Base-by-base conservation (phyloP, 805 yeast species). In the Komagataella ulmi region DNA sequence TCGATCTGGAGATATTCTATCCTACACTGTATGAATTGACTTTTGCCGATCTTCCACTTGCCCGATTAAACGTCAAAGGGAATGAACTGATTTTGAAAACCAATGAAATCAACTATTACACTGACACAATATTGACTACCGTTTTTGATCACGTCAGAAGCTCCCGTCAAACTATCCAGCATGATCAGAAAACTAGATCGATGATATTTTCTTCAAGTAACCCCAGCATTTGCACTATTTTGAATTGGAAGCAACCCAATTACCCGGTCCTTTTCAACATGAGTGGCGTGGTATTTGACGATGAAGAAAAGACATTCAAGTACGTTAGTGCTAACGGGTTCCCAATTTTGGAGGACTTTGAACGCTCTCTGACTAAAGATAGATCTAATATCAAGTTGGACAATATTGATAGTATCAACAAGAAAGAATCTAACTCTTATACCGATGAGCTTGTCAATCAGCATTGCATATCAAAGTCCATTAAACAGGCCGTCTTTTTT, bases 181-280 rank as follows among this genome's bases (percentile, higher is more conserved):
- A 61, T 8, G 50, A 53, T 12, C 56, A 60, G 48, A 61, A 65
- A 21, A 65, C 77, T 18, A 72, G 96, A 54, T 81, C 95, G 1
- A 69, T 93, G 46, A 81, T 91, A 7, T 87, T 93, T 65, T 80
- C 95, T 10, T 88, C 97, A 1, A 79, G 85, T 52, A 88, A 89
- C 65, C 85, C 96, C 40, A 79, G 81, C 48, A 88, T 89, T n/a
- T 93, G 98, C 67, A 88, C 96, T 8, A 85, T 88, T 48, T 69
- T 93, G 58, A 93, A 93, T 67, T 93, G 99, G 99, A 93, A 93
- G 66, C 99, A 93, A 67, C 98, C 99, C 12, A 91, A 91, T 64
- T 93, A 85, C 67, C 97, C 99, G 0, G 98, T 93, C 0, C 81
- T 93, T 57, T 85, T 87, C 67, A 79, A 83, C 52, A 79, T 90